Evolutionary conservation across 345 rosid genomes (phyloP).

Genomic region (Nasturtium officinale): DNA sequence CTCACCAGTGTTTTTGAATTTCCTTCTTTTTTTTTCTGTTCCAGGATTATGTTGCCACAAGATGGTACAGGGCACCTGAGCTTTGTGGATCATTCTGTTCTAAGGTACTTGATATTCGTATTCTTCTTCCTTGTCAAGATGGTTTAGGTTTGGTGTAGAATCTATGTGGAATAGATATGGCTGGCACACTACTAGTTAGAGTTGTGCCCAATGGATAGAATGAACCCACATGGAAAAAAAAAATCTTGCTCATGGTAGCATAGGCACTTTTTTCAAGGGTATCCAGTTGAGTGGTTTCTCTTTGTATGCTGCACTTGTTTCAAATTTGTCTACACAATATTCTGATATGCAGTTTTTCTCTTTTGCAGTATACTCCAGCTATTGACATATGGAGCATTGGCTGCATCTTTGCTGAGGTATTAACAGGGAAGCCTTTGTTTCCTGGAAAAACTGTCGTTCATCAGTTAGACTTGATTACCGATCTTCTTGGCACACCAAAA

Average conservation of each 20-base stretch:
- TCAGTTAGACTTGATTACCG: constrained; percentile 93
- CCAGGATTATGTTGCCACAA: constrained; percentile 96
- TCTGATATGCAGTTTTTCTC: constrained; percentile 39
- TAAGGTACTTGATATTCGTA: constrained; percentile 57
- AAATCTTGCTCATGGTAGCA: constrained; percentile 61
- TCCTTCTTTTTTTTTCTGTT: constrained; percentile 30
- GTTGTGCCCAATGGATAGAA: constrained; percentile 23
- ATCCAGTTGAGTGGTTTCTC: constrained; percentile 13
- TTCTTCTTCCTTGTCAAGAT: constrained; percentile 4
- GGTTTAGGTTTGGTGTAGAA: constrained; percentile 22
- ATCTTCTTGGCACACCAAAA: constrained; percentile 94
- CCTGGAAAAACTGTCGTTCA: constrained; percentile 98
- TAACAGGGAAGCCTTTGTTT: constrained; percentile 95
- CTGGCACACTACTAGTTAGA: constrained; percentile 6
- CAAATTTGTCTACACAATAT: constrained; percentile 30
- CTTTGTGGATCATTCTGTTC: constrained; percentile 96
- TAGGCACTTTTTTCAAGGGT: neutral
- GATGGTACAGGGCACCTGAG: constrained; percentile 99
- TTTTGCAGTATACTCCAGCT: constrained; percentile 98
- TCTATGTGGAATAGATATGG: constrained; percentile 4
- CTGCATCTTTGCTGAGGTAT: constrained; percentile 97
- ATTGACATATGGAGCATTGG: constrained; percentile 98
- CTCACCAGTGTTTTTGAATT: constrained; percentile 18
- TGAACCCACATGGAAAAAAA: constrained; percentile 45
- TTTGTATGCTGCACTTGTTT: constrained; percentile 29